Conservation (phyloP, 2,329 filamentous ascomycete genomes). For the Microcyclosporella mali region DNA sequence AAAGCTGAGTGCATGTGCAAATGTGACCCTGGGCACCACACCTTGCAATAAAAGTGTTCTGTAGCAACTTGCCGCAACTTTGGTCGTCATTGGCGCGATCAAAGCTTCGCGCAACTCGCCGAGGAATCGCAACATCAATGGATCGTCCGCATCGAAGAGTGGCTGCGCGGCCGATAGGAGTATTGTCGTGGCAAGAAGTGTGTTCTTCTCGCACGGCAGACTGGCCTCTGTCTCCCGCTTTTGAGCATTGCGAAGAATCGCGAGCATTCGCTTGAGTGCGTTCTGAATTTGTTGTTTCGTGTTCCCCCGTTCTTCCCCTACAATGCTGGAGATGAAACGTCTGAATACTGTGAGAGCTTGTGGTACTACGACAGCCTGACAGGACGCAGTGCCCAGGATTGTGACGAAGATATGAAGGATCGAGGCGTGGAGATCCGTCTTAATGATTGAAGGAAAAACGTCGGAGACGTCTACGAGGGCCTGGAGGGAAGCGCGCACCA, state of each 20-base stretch:
- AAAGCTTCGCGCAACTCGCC: constrained; percentile 82
- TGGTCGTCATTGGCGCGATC: constrained; percentile 72
- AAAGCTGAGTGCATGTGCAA: constrained; percentile 68
- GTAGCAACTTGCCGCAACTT: constrained; percentile 84
- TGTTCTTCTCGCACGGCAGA: constrained; percentile 86
- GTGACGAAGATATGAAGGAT: constrained; percentile 96
- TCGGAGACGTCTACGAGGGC: constrained; percentile 90
- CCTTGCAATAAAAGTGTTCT: constrained; percentile 74
- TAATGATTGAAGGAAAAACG: constrained; percentile 94
- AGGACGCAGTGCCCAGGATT: constrained; percentile 78
- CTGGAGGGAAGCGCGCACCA: constrained; percentile 74
- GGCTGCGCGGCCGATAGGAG: constrained; percentile 65
- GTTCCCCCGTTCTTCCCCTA: constrained; percentile 36
- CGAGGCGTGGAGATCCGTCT: constrained; percentile 90
- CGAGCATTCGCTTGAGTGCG: constrained; percentile 74
- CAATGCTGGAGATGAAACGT: constrained; percentile 76
- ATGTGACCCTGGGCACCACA: constrained; percentile 61
- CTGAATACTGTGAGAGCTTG: constrained; percentile 87
- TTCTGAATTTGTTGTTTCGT: constrained; percentile 69
- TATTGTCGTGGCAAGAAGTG: constrained; percentile 79
- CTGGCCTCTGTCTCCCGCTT: constrained; percentile 71
- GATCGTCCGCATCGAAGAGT: constrained; percentile 66
- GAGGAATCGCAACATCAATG: constrained; percentile 67
- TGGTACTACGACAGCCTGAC: constrained; percentile 82
- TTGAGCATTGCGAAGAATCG: constrained; percentile 70